These are phyloP conservation scores for Talaromyces trachyspermus DNA, from an alignment of 495 filamentous ascomycete species.

Conservation along the genomic window DNA sequence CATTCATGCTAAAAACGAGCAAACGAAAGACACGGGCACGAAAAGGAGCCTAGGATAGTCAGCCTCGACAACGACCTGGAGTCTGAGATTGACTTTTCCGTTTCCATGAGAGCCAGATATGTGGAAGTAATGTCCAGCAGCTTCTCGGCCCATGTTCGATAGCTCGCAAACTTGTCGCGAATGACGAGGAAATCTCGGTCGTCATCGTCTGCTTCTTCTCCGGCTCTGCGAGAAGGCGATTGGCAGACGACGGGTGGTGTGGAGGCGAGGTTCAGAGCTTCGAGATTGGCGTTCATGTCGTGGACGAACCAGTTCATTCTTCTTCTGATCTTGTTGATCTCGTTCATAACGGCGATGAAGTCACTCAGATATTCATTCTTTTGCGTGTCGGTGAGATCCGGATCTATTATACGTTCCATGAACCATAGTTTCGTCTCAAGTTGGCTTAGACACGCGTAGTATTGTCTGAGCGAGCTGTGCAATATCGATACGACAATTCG, in stretches of 20 bases:
- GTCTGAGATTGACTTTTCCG: neutral
- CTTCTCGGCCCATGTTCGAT: neutral
- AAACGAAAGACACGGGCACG: neutral
- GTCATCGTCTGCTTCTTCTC: no score
- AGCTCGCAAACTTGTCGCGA: neutral
- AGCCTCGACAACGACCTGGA: neutral
- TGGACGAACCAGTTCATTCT: neutral
- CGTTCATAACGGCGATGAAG: neutral
- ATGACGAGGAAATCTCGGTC: conserved; percentile 5
- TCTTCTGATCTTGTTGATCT: conserved; percentile 2
- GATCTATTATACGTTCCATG: neutral
- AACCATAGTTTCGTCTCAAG: neutral
- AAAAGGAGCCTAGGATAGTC: neutral
- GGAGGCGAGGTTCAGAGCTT: neutral
- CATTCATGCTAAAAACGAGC: conserved; percentile 1
- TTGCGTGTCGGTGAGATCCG: neutral
- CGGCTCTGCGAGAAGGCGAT: no score
- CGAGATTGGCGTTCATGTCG: neutral
- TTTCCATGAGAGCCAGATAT: neutral
- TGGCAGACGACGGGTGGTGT: neutral
- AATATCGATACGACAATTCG: neutral
- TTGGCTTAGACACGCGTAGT: neutral
- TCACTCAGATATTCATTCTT: neutral
- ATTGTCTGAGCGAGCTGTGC: neutral
- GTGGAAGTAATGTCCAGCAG: neutral